Base-by-base conservation (phyloP, 1,284 basidiomycete species). In the Anthracocystis setariae region DNA sequence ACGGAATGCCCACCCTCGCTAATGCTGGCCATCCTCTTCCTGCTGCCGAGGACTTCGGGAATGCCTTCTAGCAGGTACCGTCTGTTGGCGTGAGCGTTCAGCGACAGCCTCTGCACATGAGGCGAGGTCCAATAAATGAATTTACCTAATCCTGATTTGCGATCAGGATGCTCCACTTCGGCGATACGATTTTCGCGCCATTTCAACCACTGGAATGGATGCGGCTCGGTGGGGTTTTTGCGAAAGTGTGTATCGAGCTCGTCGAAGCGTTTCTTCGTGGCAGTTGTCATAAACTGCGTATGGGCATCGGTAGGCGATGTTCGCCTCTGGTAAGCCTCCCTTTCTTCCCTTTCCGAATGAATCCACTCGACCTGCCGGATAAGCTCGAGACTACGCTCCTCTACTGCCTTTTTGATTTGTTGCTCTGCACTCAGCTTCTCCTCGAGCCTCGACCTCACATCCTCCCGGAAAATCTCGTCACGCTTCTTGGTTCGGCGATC, bases 71-170 rank as follows among this genome's bases (percentile, higher is more conserved):
- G 47, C 27, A 73, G 48, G 29, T 73, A 73, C 3, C 70, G 33
- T 15, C 65, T 39, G 13, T 73, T 73, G 7, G 60, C 65, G 18
- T 49, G 56, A 2, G 64, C 45, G 38, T 65, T 68, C 37, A 62
- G 65, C 47, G 65, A 64, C 3, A 68, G 61, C 15, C 65, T 52
- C 21, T 73, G 70, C 0, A 73, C 51, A 44, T 68, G 57, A 1
- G 70, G 65, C 15, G 65, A 68, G 5, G 35, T 64, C 70, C 70
- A 73, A 38, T 62, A 39, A 27, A 73, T 68, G 47, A 48, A 73
- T 7, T 38, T 18, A 3, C 70, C 70, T 27, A 73, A 48, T 1
- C 65, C 65, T 15, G 57, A 40, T 37, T 45, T 42, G 42, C 65
- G 60, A 13, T 73, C 70, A 3, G 70, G 70, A 37, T 73, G 70